These are phyloP conservation scores for Combretum micranthum DNA, from an alignment of 345 rosid species.

Conservation along the genomic window DNA sequence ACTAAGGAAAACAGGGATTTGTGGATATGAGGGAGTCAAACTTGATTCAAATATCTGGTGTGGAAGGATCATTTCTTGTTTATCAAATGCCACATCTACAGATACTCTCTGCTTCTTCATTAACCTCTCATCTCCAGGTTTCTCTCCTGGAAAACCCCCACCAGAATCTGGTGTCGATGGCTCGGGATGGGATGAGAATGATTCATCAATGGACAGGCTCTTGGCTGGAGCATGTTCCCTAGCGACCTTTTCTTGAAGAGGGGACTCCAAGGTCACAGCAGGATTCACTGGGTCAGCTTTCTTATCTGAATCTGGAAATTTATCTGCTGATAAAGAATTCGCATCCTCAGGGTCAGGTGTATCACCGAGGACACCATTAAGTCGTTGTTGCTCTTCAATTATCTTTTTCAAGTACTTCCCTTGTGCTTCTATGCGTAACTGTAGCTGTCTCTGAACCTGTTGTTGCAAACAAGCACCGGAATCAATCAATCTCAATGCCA, in stretches of 20 bases:
- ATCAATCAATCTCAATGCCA: not conserved
- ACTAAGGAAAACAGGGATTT: conserved; percentile 31
- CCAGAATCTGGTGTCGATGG: conserved; percentile 84
- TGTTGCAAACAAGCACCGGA: not conserved
- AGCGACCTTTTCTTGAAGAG: conserved; percentile 54
- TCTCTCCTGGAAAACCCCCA: conserved; percentile 46
- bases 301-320: conserved; percentile 46
- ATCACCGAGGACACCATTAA: conserved; percentile 59
- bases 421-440: conserved; percentile 90
- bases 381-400: conserved; percentile 90
- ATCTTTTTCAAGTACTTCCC: conserved; percentile 95
- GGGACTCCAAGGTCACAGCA: conserved; percentile 74
- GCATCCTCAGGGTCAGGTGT: conserved; percentile 25
- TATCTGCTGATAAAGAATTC: conserved; percentile 34
- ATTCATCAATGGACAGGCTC: conserved; percentile 78
- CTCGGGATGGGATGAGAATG: conserved; percentile 66
- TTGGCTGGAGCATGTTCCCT: conserved; percentile 52
- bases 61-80: conserved; percentile 41
- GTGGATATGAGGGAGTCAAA: conserved; percentile 47
- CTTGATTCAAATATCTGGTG: conserved; percentile 79
- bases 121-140: conserved; percentile 50
- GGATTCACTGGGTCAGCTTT: conserved; percentile 82
- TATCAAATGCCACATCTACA: conserved; percentile 27
- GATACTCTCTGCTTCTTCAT: conserved; percentile 54
- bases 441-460: conserved; percentile 95